These are phyloP conservation scores for Stachybotrys elegans DNA, from an alignment of 2,329 filamentous ascomycete species.

Conservation along the genomic window DNA sequence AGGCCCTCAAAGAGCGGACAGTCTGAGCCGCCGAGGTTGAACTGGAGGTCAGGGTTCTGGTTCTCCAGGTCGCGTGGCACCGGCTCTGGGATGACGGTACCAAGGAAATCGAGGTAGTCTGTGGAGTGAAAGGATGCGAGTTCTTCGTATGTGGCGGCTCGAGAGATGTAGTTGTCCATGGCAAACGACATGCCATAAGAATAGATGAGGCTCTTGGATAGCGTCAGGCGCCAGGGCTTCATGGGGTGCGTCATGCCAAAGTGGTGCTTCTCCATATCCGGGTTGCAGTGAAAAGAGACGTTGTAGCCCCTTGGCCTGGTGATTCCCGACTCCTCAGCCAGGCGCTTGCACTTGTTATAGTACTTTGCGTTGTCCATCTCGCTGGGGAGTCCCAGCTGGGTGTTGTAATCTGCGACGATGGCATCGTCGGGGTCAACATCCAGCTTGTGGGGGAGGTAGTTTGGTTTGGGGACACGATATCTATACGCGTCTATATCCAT, in stretches of 20 bases:
- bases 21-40: constrained; percentile 85
- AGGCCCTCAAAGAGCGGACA: constrained; percentile 96
- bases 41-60: constrained; percentile 60
- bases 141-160: constrained; percentile 82
- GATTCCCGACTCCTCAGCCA: constrained; percentile 62
- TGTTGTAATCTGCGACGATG: constrained; percentile 47
- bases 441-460: constrained; percentile 53
- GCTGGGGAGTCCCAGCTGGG: constrained; percentile 43
- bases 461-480: constrained; percentile 51
- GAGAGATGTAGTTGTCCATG: constrained; percentile 89
- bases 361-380: constrained; percentile 53
- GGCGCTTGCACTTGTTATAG: constrained; percentile 52
- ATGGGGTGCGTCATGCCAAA: constrained; percentile 97
- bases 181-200: constrained; percentile 94
- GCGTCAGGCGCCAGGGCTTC: constrained; percentile 96
- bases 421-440: constrained; percentile 46
- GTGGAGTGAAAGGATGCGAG: constrained; percentile 79
- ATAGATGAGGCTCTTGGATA: constrained; percentile 92
- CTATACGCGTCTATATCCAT: constrained; percentile 43
- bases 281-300: constrained; percentile 94
- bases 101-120: constrained; percentile 89
- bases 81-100: constrained; percentile 61
- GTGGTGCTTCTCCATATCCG: constrained; percentile 91
- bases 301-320: constrained; percentile 77
- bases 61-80: constrained; percentile 62